Evolutionary conservation across 192 early-diverging fungal species (phyloP), one percentile per base, ranked within the genome.

Genomic region (Mortierella hygrophila): DNA sequence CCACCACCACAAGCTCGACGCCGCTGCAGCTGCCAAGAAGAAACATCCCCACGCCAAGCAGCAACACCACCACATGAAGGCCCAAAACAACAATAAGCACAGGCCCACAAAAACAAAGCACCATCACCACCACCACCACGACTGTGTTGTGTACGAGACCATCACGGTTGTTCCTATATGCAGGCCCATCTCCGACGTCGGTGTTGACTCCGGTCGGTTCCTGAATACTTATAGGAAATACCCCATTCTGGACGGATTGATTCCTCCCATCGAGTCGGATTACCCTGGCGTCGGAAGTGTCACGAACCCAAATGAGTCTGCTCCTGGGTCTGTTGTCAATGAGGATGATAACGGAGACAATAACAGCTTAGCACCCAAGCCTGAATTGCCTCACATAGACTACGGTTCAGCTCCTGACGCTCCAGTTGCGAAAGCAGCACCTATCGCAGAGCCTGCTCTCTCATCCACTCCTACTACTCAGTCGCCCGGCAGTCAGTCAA

Each of bases 131-230:
- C 23, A 70, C 26, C 11, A 77, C 15, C 38, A 63, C 21, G 29
- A 74, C 78, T 68, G 78, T 21, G n/a, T 60, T 10, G 71, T 73
- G 5, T 79, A 79, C 38, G 70, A 38, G 23, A 79, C 78, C 18
- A 23, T 79, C 13, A 79, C 71, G 16, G 63, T 63, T 29, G 55
- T 79, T 7, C 71, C 71, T 40, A 11, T 21, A 20, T 79, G 78
- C 32, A 46, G 63, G 21, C 78, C 78, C 9, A 21, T n/a, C 55
- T 8, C 20, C 68, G 10, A 38, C 2, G 49, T 10, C 5, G 26
- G 16, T 4, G 37, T 21, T 41, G 57, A 18, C 40, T 21, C 49
- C 9, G 40, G 42, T n/a, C n/a, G 32, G 0, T 8, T 8, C 35
- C 8, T n/a, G 5, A 41, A 46, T 21, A 29, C 52, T 35, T 26